Evolutionary conservation across 306 rosid genomes (phyloP), one percentile per base, ranked within the genome.

Genomic region (Quercus alba): DNA sequence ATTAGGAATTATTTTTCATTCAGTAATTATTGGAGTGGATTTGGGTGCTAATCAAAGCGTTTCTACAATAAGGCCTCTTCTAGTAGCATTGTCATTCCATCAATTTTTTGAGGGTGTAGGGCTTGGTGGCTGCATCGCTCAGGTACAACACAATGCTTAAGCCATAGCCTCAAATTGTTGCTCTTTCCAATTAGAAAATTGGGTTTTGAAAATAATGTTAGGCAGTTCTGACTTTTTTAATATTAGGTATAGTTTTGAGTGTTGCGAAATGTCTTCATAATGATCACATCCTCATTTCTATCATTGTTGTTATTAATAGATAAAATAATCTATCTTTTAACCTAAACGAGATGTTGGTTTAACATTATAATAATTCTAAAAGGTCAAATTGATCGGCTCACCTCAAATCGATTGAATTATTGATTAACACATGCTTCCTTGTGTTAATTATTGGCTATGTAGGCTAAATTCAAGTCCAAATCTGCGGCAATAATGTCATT

Each of bases 31-130:
- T 0, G 92, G 94, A 54, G 78, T 90, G 13, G 75, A 89, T 9
- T 72, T 91, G 72, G 94, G 91, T 46, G 86, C 83, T 3, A 75
- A 88, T 0, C 61, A 78, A 63, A 82, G 75, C 56, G 82, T 82
- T 4, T 72, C 56, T 3, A 85, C 85, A 20, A 80, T 90, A 74
- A 87, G 25, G 73, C 88, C 89, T 49, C 88, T 90, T 1, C 19
- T 88, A 2, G 81, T 72, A 33, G 94, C 94, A 13, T 63, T 90
- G 76, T 83, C 88, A 41, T 90, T 90, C 73, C 94, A 90, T 84
- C 94, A 90, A 64, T 83, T 90, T 44, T 90, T 90, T 72, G 91
- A 89, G 30, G 91, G 93, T 12, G 75, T 85, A 78, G 91, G 91
- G 3, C 93, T 89, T 21, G 93, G 94, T 49, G 87, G 94, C 26